A percentile compares a stretch with the other conserved stretches of the same genome.
Evolutionary conservation across 2,329 filamentous ascomycete genomes (phyloP).

Genomic region (Sporothrix pseudoabietina): DNA sequence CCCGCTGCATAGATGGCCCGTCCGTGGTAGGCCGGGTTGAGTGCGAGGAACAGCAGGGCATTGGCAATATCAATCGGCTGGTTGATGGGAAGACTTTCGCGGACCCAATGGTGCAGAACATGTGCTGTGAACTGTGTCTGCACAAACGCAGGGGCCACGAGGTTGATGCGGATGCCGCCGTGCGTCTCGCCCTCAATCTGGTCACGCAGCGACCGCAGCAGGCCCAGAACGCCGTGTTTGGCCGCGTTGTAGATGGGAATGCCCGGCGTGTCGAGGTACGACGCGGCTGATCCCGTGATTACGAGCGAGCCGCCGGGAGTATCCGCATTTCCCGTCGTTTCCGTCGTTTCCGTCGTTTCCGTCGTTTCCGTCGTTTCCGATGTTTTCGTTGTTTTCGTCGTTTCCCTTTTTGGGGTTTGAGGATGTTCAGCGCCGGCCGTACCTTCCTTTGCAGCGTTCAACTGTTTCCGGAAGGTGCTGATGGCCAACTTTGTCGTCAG

Average conservation of each 20-base stretch:
- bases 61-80: slow-evolving; percentile 47
- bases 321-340: neutral
- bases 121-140: slow-evolving; percentile 52
- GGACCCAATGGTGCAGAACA: slow-evolving; percentile 47
- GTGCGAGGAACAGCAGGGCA: slow-evolving; percentile 44
- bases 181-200: slow-evolving; percentile 38
- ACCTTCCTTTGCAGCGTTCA: neutral
- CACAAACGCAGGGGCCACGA: slow-evolving; percentile 28
- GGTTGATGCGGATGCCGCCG: slow-evolving; percentile 32
- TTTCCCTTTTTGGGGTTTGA: too few relatives aligned
- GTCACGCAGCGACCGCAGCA: slow-evolving; percentile 37
- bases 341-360: too few relatives aligned
- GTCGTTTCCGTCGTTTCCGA: too few relatives aligned
- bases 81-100: slow-evolving; percentile 48
- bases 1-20: slow-evolving; percentile 37
- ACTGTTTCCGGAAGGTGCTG: slow-evolving; percentile 12
- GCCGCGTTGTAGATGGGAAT: slow-evolving; percentile 26
- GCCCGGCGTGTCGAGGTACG: slow-evolving; percentile 21
- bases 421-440: neutral
- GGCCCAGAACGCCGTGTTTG: slow-evolving; percentile 26
- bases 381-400: too few relatives aligned
- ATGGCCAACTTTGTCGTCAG: slow-evolving; percentile 24
- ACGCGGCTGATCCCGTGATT: slow-evolving; percentile 27
- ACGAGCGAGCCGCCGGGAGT: slow-evolving; percentile 5
- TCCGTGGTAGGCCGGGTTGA: slow-evolving; percentile 36